Base-by-base conservation (phyloP, 306 rosid species). In the Glycine latifolia region DNA sequence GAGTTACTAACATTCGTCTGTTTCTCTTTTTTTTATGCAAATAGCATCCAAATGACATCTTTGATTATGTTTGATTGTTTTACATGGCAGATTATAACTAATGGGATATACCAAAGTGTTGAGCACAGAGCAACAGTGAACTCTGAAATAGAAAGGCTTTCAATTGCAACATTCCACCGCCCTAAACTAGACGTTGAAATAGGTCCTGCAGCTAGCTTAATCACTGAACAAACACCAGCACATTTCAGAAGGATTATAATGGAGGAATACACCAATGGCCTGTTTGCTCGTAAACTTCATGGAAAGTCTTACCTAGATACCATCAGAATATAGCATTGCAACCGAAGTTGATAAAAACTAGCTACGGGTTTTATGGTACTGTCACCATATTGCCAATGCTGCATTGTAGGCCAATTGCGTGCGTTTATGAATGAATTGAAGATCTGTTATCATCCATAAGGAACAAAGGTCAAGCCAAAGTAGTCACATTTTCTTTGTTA, bases 51-150 rank as follows among this genome's bases (percentile, higher is more conserved):
- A 13, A 3, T 48, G 53, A 8, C 3, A 47, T 0, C 50, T 8
- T 8, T 9, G 50, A 48, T 10, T 48, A 1, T 48, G 53, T 48
- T 48, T 10, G 14, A 0, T 3, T 52, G 15, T 52, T 52, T 11
- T 52, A 52, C 4, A 12, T 52, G 56, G 15, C 50, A 85, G 88
- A 82, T 85, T 53, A 26, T 78, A 15, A 72, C 58, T 2, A 85
- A 81, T 50, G 88, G 88, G 8, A 59, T 54, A 26, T 86, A 86
- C 50, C 62, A 55, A n/a, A 78, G 88, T 49, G 16, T 82, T 6
- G 86, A 86, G 31, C 79, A 82, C 33, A 67, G 84, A 13, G 84
- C 79, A 41, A 79, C 67, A n/a, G 85, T 82, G 17, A 83, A 86
- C 73, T 44, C 44, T 15, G 77, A 35, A 11, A 83, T 54, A n/a